These are phyloP conservation scores for Boletus eberwhitei DNA, from an alignment of 768 basidiomycete species.

Conservation along the genomic window DNA sequence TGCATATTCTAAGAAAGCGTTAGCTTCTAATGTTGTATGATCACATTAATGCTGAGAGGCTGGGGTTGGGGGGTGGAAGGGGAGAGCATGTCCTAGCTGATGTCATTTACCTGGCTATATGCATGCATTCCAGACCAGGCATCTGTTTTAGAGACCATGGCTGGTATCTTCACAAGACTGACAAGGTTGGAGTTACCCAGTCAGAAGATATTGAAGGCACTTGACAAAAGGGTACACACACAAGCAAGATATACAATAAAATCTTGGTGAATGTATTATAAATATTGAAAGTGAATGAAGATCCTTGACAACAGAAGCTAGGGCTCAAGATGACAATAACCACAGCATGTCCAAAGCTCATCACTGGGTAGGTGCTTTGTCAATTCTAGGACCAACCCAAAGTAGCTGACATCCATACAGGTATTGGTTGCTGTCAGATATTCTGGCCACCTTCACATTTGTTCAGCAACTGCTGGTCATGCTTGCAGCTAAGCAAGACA, in stretches of 20 bases:
- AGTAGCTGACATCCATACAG: constrained; percentile 36
- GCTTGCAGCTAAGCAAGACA: constrained; percentile 52
- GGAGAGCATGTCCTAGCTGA: constrained; percentile 66
- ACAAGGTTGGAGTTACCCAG: constrained; percentile 36
- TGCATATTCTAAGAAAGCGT: not conserved
- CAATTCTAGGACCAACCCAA: not conserved
- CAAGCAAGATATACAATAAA: constrained; percentile 70
- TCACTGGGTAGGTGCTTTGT: constrained; percentile 54
- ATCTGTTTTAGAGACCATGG: constrained; percentile 87
- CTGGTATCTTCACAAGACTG: constrained; percentile 79
- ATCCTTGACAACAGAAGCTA: constrained; percentile 79
- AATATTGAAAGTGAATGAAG: constrained; percentile 83
- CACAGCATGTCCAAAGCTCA: constrained; percentile 81
- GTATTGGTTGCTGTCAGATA: constrained; percentile 69
- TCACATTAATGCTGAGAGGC: constrained; percentile 46
- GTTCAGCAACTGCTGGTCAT: constrained; percentile 59
- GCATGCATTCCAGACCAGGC: constrained; percentile 75
- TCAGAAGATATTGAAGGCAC: constrained; percentile 36
- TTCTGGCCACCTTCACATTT: constrained; percentile 60
- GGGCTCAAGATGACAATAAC: constrained; percentile 79
- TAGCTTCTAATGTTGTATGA: constrained; percentile 78
- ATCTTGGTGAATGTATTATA: constrained; percentile 75
- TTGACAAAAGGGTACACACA: constrained; percentile 28
- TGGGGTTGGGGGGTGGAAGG: too few relatives aligned
- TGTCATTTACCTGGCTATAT: constrained; percentile 78